phyloP scores from a whole-genome alignment of 2,329 filamentous ascomycete species.

The Trichocomaceae sp. region DNA sequence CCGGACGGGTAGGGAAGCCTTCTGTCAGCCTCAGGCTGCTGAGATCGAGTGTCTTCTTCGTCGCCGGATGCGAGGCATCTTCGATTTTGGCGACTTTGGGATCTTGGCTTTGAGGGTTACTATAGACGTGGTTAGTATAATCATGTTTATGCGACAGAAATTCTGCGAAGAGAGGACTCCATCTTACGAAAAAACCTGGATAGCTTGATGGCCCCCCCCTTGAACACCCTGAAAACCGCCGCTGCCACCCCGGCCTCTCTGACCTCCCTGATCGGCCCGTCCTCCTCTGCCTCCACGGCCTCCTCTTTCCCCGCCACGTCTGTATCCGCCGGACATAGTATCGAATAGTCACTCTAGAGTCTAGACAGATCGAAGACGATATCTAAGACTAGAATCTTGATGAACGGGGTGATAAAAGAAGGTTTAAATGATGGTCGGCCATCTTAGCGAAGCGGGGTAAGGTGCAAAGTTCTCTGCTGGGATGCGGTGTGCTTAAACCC shows the following conservation, averaged over 20 bases:
- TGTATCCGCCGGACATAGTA: neutral
- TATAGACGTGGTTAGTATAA: neutral
- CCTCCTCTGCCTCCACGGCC: neutral
- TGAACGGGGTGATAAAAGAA: neutral
- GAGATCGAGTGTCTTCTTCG: neutral
- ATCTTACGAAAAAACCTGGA: no score
- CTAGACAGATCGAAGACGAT: no score
- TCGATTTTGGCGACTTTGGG: neutral
- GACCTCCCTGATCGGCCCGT: neutral
- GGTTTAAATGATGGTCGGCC: neutral
- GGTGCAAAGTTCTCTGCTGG: no score
- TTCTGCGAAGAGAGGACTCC: neutral
- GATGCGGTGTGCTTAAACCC: no score
- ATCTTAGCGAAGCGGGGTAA: neutral
- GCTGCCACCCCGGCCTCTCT: neutral
- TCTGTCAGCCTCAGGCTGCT: neutral
- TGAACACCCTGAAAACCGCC: neutral
- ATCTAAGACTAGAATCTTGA: neutral
- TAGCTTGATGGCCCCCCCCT: neutral
- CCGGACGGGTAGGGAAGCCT: constrained; percentile 5
- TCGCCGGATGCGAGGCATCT: constrained; percentile 1
- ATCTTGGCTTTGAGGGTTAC: neutral
- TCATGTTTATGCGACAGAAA: neutral
- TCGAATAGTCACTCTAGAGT: no score
- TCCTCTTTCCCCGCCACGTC: constrained; percentile 1